These are phyloP conservation scores for Suillus subaureus DNA, from an alignment of 768 basidiomycete genomes.

Conservation along the genomic window DNA sequence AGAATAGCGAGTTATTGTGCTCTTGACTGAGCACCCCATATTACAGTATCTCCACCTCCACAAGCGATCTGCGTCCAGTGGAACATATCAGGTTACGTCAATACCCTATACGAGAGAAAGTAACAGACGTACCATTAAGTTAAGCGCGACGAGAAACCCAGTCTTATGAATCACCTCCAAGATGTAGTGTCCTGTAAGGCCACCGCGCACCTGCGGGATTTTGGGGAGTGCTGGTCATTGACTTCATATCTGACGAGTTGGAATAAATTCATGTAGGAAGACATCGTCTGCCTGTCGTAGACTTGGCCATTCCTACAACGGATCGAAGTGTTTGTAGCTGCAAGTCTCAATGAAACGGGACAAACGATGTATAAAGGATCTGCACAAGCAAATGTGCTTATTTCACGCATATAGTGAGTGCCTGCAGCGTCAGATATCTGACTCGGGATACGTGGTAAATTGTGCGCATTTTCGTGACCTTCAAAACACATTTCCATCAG, in stretches of 20 bases:
- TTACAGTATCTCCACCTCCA: constrained; percentile 80
- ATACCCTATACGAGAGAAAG: background rate
- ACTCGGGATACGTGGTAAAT: background rate
- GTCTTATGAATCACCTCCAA: constrained; percentile 93
- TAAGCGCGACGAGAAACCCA: constrained; percentile 85
- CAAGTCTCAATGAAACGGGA: background rate
- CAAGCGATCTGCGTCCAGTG: constrained; percentile 55
- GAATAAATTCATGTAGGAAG: background rate
- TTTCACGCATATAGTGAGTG: background rate
- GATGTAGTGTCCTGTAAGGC: constrained; percentile 94
- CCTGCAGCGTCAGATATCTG: background rate
- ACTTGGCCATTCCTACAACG: background rate
- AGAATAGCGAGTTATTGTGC: background rate
- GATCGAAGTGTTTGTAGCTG: background rate
- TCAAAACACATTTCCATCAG: background rate
- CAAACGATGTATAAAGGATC: background rate
- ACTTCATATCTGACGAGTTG: constrained; percentile 11
- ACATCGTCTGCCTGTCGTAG: background rate
- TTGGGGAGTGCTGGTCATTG: constrained; percentile 3
- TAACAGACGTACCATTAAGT: constrained; percentile 75
- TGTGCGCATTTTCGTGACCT: background rate
- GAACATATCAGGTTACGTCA: background rate
- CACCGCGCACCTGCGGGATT: constrained; percentile 73
- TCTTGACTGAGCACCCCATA: constrained; percentile 73
- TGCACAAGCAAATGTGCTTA: background rate